Conservation (phyloP, 192 early-diverging fungal genomes). For the Rhizophagus clarus region DNA sequence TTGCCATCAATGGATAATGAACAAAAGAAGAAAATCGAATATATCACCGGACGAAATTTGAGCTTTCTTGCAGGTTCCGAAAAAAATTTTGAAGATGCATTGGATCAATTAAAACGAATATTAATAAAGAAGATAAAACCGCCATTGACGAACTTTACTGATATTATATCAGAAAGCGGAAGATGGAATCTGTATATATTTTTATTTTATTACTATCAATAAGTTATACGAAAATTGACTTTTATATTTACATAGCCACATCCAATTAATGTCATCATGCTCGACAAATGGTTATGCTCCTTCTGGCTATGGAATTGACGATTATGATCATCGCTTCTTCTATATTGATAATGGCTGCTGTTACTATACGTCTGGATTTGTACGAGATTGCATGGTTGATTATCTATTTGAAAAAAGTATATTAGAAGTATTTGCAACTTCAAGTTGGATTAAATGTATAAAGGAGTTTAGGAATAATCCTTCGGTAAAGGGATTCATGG, state of each 20-base stretch:
- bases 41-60: constrained; percentile 17
- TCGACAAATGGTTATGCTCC: too few species aligned
- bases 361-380: constrained; percentile 6
- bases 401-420: background rate
- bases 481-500: background rate
- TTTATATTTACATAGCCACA: too few species aligned
- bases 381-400: constrained; percentile 6
- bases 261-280: too few species aligned
- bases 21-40: constrained; percentile 20
- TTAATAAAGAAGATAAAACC: background rate
- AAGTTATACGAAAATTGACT: too few species aligned
- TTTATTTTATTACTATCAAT: too few species aligned
- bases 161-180: background rate
- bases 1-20: constrained; percentile 4
- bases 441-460: background rate
- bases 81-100: constrained; percentile 14
- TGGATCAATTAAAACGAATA: constrained; percentile 4
- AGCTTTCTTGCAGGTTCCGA: background rate
- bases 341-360: background rate
- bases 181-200: constrained; percentile 1
- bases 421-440: background rate
- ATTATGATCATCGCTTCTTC: constrained; percentile 23
- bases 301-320: background rate
- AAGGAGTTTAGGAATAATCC: background rate
- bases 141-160: constrained; percentile 3